Base-by-base conservation (phyloP, 176 grass and related monocot species). In the Musa schizocarpa region DNA sequence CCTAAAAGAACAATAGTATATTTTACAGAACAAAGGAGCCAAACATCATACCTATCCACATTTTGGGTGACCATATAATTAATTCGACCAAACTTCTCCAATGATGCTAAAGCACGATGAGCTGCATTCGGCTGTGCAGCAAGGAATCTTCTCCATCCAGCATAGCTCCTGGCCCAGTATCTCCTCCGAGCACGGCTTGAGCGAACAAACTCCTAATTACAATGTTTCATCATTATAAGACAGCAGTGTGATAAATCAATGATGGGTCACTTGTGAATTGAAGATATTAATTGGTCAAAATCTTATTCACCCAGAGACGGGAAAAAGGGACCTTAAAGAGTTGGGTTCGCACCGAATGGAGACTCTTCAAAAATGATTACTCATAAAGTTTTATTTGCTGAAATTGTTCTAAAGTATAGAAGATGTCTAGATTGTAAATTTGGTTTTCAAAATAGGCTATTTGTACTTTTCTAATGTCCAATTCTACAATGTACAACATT, bases 81-180 rank as follows among this genome's bases (percentile, higher is more conserved):
- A 62, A 88, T 53, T 66, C 83, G 85, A 20, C 90, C 87, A 64
- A 82, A 74, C 81, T 85, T 92, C 89, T 97, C 93, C 78, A 97
- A 81, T 43, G 85, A 92, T 55, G 83, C 79, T 84, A 97, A 78
- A 16, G 83, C 83, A 85, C 83, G 77, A 53, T 97, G 93, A 52
- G 93, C 90, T 81, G 93, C 78, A 81, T 89, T 97, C 61, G 93
- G 93, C 57, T 90, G 81, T 72, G 93, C 90, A 75, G 76, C 79
- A 48, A 63, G 87, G 76, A 97, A 97, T 64, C 85, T 92, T 81
- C 79, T 90, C 93, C 93, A 97, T 82, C 90, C 93, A 73, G 93
- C 90, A 88, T 88, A 97, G 74, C 93, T 97, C 81, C 93, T 97
- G 77, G 93, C 90, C 93, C 93, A 97, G 52, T 97, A 97, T 72